Conservation (phyloP, 805 yeast species). For the Limtongozyma cylindracea region DNA sequence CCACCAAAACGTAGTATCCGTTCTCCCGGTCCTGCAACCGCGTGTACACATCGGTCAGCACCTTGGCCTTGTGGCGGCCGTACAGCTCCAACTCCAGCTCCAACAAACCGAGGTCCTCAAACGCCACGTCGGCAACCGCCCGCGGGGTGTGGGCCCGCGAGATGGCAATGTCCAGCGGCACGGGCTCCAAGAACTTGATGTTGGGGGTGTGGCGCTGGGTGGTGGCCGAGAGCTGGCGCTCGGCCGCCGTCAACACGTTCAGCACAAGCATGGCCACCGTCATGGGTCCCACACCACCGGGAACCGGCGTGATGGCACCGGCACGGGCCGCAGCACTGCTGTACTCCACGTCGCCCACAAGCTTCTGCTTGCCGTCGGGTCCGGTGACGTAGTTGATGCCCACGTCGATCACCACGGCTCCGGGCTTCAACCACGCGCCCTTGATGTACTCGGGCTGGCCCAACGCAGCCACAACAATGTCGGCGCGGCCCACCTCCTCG, state of each 20-base stretch:
- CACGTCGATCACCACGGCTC: constrained; percentile 54
- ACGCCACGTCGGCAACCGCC: constrained; percentile 39
- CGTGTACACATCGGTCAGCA: constrained; percentile 33
- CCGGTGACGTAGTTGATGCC: constrained; percentile 63
- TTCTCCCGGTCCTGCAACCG: constrained; percentile 32
- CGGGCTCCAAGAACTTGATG: constrained; percentile 33
- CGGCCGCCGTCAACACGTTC: constrained; percentile 48
- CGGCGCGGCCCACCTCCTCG: constrained; percentile 29
- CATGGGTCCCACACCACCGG: constrained; percentile 89
- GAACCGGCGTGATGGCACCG: constrained; percentile 59
- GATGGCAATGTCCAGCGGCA: constrained; percentile 61
- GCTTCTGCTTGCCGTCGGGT: constrained; percentile 38
- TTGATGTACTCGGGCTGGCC: constrained; percentile 48
- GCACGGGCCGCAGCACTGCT: constrained; percentile 27
- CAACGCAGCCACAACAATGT: constrained; percentile 55
- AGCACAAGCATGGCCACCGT: constrained; percentile 64
- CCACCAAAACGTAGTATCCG: constrained; percentile 53
- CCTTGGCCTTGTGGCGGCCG: constrained; percentile 60
- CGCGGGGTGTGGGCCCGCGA: constrained; percentile 58
- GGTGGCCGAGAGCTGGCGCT: constrained; percentile 16
- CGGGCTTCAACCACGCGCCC: constrained; percentile 51
- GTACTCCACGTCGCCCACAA: constrained; percentile 61
- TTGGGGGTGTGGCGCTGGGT: constrained; percentile 27
- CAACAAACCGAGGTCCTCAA: constrained; percentile 41
- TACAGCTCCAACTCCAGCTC: constrained; percentile 48